Base-by-base conservation (phyloP, 257 asterid genomes). In the Fraxinus pennsylvanica region DNA sequence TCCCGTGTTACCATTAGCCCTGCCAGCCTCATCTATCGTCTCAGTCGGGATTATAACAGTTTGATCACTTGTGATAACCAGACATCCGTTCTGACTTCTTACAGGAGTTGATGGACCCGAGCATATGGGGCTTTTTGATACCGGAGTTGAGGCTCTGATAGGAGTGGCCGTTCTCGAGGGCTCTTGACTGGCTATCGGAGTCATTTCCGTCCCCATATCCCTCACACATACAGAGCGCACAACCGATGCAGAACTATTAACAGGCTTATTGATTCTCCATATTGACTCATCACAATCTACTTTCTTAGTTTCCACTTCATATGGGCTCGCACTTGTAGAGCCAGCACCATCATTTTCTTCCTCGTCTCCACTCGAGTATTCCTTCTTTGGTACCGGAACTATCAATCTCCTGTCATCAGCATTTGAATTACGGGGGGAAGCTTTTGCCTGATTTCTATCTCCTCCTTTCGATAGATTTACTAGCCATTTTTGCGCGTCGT, bases 201-300 rank as follows among this genome's bases (percentile, higher is more conserved):
- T 95, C 99, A 95, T 95, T 68, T 93, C 99, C 0, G 99, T 95
- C 61, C 99, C 98, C 98, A 93, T 95, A 73, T 95, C 99, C 84
- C 99, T 88, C 81, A 95, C 89, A 43, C 94, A 93, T 9, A 95
- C 80, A 3, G 94, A 89, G 68, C 98, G 82, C 79, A 87, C 91
- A 25, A 50, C 86, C 6, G 94, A 74, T 50, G 76, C 79, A 43
- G 96, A 81, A 72, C 89, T 88, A 45, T 65, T 74, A 9, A 79
- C 83, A 0, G 87, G 86, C 79, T 85, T 90, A 71, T 84, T 89
- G 76, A 91, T 85, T 87, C 91, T 86, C 98, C 97, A 91, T 0
- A 88, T 71, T 5, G 97, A 84, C 71, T 92, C 94, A 45, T 88
- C 91, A 25, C 90, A 87, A 5, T 93, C 96, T 0, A 95, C 94